Conservation (phyloP, 2,329 filamentous ascomycete species). For the Cercospora zeina region DNA sequence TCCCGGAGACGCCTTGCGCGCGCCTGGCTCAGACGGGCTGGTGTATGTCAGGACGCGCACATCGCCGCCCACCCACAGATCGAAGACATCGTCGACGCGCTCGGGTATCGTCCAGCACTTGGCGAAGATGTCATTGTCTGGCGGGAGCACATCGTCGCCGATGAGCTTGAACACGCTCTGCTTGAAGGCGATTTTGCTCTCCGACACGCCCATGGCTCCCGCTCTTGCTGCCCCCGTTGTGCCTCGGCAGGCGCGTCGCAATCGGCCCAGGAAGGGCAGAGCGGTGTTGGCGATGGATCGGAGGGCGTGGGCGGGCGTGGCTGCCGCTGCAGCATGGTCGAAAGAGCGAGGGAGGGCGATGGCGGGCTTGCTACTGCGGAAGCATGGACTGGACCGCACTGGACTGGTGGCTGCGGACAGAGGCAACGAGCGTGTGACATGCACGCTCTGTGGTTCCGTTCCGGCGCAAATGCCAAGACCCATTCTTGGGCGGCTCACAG, state of each 20-base stretch:
- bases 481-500: neutral
- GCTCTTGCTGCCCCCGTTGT: neutral
- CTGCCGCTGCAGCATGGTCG: constrained; percentile 6
- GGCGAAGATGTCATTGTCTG: constrained; percentile 90
- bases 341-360: neutral
- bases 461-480: neutral
- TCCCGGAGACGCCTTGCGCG: constrained; percentile 3
- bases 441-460: too few relatives aligned
- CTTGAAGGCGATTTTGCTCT: constrained; percentile 98
- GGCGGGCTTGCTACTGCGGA: neutral
- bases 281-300: neutral
- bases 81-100: constrained; percentile 93
- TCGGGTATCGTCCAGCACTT: constrained; percentile 89
- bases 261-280: neutral
- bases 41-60: constrained; percentile 37
- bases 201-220: constrained; percentile 82
- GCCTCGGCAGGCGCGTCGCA: neutral
- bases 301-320: neutral
- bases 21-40: constrained; percentile 37
- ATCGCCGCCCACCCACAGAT: constrained; percentile 76
- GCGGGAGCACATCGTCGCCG: constrained; percentile 83
- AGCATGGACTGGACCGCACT: neutral
- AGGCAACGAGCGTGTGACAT: neutral
- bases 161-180: constrained; percentile 95
- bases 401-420: neutral